Percentiles rank a stretch among this genome's conserved stretches.
Evolutionary conservation across 169 alveolate genomes (phyloP).

Genomic region (Amoebophrya sp.): DNA sequence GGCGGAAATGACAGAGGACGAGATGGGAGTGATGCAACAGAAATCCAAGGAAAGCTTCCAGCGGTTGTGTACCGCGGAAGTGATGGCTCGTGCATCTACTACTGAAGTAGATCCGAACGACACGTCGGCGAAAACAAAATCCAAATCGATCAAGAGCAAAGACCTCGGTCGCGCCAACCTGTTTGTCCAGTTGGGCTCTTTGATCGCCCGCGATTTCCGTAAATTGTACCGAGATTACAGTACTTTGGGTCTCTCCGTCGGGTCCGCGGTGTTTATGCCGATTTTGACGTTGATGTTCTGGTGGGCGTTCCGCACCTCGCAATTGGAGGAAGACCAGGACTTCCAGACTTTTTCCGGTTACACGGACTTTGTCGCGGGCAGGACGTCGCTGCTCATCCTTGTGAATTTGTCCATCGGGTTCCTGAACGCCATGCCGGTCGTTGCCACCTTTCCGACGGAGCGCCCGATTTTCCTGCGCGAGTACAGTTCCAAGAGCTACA

Average conservation of each 20-base stretch:
- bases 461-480: slow-evolving; percentile 29
- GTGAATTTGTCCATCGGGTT: not conserved
- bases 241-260: not conserved
- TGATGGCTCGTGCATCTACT: no score
- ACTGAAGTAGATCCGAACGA: no score
- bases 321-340: no score
- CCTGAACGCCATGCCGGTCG: not conserved
- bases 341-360: no score
- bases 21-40: not conserved
- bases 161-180: no score
- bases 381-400: not conserved
- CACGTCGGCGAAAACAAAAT: no score
- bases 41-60: not conserved
- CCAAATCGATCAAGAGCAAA: no score
- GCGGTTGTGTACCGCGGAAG: no score
- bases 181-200: not conserved
- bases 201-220: not conserved
- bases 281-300: not conserved
- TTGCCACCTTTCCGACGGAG: slow-evolving; percentile 19
- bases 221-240: not conserved
- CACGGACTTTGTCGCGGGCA: not conserved
- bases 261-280: not conserved
- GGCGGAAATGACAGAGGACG: not conserved
- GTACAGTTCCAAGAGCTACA: not conserved
- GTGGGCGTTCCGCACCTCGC: not conserved